phyloP scores from a whole-genome alignment of 2,329 filamentous ascomycete species.

The Parascedosporium putredinis region DNA sequence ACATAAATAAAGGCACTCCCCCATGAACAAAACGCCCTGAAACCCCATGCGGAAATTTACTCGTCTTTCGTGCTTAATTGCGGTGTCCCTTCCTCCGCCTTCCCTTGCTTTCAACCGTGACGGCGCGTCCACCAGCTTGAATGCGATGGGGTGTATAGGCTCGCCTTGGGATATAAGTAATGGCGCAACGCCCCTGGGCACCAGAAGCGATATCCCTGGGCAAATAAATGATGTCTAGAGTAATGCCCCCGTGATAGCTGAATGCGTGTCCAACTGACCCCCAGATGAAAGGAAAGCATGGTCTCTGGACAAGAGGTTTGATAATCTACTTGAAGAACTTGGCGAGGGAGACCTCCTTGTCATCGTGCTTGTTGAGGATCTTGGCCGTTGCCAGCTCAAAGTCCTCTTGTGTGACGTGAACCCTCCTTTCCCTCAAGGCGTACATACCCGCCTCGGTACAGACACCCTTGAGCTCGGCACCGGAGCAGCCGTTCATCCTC shows the following conservation, averaged over 20 bases:
- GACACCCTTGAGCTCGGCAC: conserved; percentile 95
- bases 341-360: conserved; percentile 86
- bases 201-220: no score
- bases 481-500: conserved; percentile 99
- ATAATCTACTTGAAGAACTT: conserved; percentile 55
- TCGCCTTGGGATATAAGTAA: no score
- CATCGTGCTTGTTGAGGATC: conserved; percentile 98
- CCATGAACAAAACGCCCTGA: not conserved
- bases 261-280: not conserved
- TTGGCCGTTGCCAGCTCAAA: conserved; percentile 98
- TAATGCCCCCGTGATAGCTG: not conserved
- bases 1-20: not conserved
- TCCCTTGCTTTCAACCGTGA: not conserved
- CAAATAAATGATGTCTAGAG: no score
- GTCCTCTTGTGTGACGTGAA: conserved; percentile 98
- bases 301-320: not conserved
- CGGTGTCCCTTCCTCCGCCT: no score
- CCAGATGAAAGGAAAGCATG: not conserved
- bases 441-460: conserved; percentile 99
- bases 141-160: not conserved
- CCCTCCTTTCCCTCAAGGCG: conserved; percentile 83
- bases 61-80: no score
- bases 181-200: no score
- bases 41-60: not conserved
- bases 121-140: not conserved